phyloP scores from a whole-genome alignment of 495 filamentous ascomycete genomes.

The Durotheca rogersii region DNA sequence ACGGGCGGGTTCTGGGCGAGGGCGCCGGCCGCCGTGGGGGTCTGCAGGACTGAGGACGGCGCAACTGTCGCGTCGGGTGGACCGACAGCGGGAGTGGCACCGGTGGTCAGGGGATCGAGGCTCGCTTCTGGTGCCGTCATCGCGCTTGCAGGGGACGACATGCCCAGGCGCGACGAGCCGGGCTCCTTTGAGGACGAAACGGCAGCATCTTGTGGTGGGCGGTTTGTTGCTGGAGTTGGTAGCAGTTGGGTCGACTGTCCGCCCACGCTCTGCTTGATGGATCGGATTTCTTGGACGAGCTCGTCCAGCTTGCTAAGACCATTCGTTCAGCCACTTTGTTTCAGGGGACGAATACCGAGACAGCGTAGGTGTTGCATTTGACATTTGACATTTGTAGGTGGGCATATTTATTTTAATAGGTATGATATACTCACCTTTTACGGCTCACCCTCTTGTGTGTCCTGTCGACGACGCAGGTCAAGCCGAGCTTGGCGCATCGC shows the following conservation, averaged over 20 bases:
- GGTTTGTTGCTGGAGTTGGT: constrained; percentile 7
- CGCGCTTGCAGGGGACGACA: constrained; percentile 27
- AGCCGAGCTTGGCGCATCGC: constrained; percentile 46
- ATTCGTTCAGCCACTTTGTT: constrained; percentile 10
- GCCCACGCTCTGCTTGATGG: constrained; percentile 46
- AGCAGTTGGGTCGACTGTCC: constrained; percentile 19
- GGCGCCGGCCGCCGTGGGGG: constrained; percentile 18
- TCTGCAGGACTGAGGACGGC: constrained; percentile 26
- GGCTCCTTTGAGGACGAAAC: constrained; percentile 20
- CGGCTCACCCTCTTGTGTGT: constrained; percentile 47
- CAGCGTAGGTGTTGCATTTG: too few species aligned
- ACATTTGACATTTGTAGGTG: not conserved
- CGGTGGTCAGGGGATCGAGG: too few species aligned
- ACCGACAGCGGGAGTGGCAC: constrained; percentile 2
- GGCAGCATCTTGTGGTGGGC: constrained; percentile 15
- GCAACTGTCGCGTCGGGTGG: constrained; percentile 7
- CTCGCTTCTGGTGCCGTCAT: constrained; percentile 20
- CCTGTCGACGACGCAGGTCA: constrained; percentile 48
- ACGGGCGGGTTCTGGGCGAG: constrained; percentile 1
- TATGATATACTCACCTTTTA: constrained; percentile 37
- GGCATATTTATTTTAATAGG: not conserved
- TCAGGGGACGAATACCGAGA: too few species aligned
- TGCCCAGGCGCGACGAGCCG: constrained; percentile 16
- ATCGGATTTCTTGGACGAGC: constrained; percentile 46
- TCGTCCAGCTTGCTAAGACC: constrained; percentile 45